These are phyloP conservation scores for Tricholoma sp. DNA, from an alignment of 768 basidiomycete species.

Conservation along the genomic window DNA sequence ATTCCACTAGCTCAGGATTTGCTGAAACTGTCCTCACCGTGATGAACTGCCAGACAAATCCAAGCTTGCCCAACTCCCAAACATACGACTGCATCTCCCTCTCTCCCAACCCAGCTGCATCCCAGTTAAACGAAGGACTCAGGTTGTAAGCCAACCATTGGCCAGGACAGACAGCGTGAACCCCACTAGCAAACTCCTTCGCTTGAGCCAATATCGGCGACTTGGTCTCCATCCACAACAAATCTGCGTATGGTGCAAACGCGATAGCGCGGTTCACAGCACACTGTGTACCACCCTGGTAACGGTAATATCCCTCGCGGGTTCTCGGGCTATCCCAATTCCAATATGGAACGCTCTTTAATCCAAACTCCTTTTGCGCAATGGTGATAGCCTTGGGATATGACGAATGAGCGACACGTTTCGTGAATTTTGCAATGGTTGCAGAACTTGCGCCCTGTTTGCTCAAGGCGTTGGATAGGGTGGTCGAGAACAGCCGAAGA, in stretches of 20 bases:
- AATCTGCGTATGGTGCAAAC: slow-evolving; percentile 90
- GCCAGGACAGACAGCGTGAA: slow-evolving; percentile 73
- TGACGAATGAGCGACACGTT: slow-evolving; percentile 61
- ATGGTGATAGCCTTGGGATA: slow-evolving; percentile 66
- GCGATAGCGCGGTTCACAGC: slow-evolving; percentile 89
- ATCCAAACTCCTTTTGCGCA: slow-evolving; percentile 75
- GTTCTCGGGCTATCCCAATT: slow-evolving; percentile 94
- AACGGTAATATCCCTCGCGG: slow-evolving; percentile 94
- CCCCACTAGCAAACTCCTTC: slow-evolving; percentile 85
- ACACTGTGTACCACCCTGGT: slow-evolving; percentile 94
- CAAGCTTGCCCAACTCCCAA: slow-evolving; percentile 92
- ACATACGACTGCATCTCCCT: slow-evolving; percentile 85
- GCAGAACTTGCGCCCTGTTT: slow-evolving; percentile 49
- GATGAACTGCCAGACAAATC: slow-evolving; percentile 99
- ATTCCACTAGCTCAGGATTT: neutral
- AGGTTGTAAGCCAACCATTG: slow-evolving; percentile 98
- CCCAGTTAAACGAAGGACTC: slow-evolving; percentile 92
- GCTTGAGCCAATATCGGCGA: slow-evolving; percentile 91
- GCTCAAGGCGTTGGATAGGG: slow-evolving; percentile 62
- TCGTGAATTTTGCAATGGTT: slow-evolving; percentile 56
- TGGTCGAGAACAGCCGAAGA: slow-evolving; percentile 72
- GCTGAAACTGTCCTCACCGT: slow-evolving; percentile 51
- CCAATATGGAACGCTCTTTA: slow-evolving; percentile 78
- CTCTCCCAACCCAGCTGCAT: slow-evolving; percentile 84
- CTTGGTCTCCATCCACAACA: slow-evolving; percentile 97